Base-by-base conservation (phyloP, 345 rosid genomes). In the Eucalyptus camaldulensis region DNA sequence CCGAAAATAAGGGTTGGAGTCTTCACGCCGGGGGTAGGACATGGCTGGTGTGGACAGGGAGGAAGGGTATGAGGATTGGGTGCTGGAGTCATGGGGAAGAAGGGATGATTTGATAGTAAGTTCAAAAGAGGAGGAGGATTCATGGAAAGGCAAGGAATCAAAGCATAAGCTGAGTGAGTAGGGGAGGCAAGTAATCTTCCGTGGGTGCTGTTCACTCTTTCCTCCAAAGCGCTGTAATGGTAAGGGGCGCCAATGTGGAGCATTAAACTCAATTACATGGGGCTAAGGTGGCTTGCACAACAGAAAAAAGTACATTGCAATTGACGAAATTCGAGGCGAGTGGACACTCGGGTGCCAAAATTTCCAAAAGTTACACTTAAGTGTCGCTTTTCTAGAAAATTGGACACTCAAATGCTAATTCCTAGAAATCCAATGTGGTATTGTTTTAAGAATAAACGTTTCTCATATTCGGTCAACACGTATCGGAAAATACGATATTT, bases 1-100 rank as follows among this genome's bases (percentile, higher is more conserved):
- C 24, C 4, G 33, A 54, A 96, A 93, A 89, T 95, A 90, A 50
- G 98, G 98, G 92, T 96, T 97, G 88, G 95, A 94, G 85, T 96
- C 98, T 9, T 15, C 85, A 89, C 80, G 92, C 43, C 49, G 89
- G 90, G 91, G 67, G 50, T 6, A 11, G 50, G 14, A 67, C 85
- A 43, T 88, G 49, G 49, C 89, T 58, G 76, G 80, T 13, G 33
- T 17, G 87, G 76, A 53, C 29, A 37, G 47, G 44, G 40, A 53
- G 85, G 87, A 83, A 81, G 53, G 87, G 60, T 29, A 56, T 51
- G 86, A 51, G n/a, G 90, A 40, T 86, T 85, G 54, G 88, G 86
- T 86, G 60, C 27, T 54, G 87, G 86, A 87, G 47, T 88, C 87
- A 85, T 89, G 92, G 88, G 58, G 89, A 40, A 19, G 83, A 25